Base-by-base conservation (phyloP, 345 rosid genomes). In the Euphorbia lathyris region DNA sequence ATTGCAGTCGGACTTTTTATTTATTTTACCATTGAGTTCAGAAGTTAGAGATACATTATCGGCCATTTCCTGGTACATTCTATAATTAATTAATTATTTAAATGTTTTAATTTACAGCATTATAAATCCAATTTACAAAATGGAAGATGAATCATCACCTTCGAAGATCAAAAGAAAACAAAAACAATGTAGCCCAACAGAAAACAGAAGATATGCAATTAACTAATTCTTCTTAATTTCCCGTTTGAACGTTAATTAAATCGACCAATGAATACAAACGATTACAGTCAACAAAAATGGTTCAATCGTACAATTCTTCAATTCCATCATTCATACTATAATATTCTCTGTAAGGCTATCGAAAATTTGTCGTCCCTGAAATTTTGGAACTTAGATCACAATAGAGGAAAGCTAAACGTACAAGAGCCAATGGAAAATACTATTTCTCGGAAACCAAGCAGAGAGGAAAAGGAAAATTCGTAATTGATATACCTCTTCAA, bases 401-500 rank as follows among this genome's bases (percentile, higher is more conserved):
- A 29, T 30, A 52, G 17, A 48, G 20, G 52, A 36, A 48, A 47
- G 25, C 19, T 59, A 29, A 59, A 22, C 3, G 2, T 22, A 68
- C 3, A 34, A 34, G 38, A 34, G 38, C n/a, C n/a, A n/a, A n/a
- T n/a, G n/a, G n/a, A 17, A 3, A 64, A 43, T 10, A 9, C 17
- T 16, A 66, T 69, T 65, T 71, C 66, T 58, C 23, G 25, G 60
- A 53, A 32, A 70, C 63, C 72, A 73, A 72, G 43, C 70, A 45
- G 19, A 36, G 59, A 5, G 0, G 55, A 5, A 19, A 40, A 27
- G 36, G 4, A 57, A 27, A 11, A 5, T 5, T 8, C 7, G 40
- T 13, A 1, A 58, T 14, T 34, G 32, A 34, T 9, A 8, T 65
- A 91, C 98, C 96, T 88, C 93, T 74, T 85, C 90, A 74, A 77